These are phyloP conservation scores for Eimeria sp. DNA, from an alignment of 169 alveolate species.

Conservation along the genomic window DNA sequence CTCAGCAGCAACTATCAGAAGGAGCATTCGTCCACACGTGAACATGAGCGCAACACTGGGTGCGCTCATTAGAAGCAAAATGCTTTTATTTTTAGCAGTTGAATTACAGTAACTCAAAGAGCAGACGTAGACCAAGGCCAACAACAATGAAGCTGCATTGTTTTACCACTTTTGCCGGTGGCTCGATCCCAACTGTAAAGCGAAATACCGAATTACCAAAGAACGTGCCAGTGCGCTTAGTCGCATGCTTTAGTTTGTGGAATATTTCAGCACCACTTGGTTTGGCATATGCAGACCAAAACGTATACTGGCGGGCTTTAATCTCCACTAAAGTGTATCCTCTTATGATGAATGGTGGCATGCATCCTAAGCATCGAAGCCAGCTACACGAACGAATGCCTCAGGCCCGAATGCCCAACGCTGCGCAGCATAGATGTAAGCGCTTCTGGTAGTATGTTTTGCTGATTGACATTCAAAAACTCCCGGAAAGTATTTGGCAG, in stretches of 20 bases:
- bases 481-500: neutral
- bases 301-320: neutral
- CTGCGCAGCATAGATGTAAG: neutral
- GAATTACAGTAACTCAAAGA: neutral
- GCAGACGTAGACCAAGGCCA: neutral
- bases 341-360: neutral
- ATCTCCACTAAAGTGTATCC: neutral
- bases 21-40: conserved; percentile 10
- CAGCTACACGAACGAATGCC: neutral
- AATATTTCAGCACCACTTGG: neutral
- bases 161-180: neutral
- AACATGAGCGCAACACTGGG: neutral
- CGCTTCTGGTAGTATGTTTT: neutral
- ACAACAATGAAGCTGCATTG: conserved; percentile 11
- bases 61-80: neutral
- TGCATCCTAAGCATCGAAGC: neutral
- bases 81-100: neutral
- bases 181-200: neutral
- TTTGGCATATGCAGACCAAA: conserved; percentile 5
- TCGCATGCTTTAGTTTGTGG: neutral
- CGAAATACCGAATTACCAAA: neutral
- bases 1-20: conserved; percentile 69
- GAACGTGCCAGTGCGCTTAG: neutral
- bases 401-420: neutral
- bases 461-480: neutral